Evolutionary conservation across 179 eudicot species (phyloP).

Genomic region (Corrigiola litoralis): DNA sequence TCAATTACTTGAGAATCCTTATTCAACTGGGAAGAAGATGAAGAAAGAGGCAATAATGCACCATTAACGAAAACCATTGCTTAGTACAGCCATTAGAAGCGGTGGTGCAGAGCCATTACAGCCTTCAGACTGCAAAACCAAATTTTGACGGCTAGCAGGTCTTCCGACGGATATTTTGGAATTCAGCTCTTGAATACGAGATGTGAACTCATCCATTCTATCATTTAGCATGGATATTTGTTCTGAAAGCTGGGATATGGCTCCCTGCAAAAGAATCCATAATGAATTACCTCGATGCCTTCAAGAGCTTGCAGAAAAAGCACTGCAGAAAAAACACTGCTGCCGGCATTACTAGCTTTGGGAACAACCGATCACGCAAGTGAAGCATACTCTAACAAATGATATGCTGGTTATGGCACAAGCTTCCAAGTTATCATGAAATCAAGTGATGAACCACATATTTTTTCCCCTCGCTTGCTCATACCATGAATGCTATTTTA

Average conservation of each 20-base stretch:
- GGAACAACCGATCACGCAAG: too few species aligned
- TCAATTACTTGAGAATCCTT: conserved; percentile 65
- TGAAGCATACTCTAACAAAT: too few species aligned
- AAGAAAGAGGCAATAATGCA: conserved; percentile 47
- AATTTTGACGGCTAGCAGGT: conserved; percentile 53
- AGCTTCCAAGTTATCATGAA: neutral
- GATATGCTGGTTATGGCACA: neutral
- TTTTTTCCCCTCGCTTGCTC: neutral
- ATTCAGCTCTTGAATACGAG: conserved; percentile 69
- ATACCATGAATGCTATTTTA: neutral
- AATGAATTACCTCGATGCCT: too few species aligned
- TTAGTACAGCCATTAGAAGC: conserved; percentile 68
- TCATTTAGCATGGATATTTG: conserved; percentile 75
- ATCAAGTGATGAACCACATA: neutral
- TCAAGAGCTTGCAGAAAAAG: too few species aligned
- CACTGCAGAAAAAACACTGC: too few species aligned
- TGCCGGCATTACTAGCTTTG: too few species aligned
- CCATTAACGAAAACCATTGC: conserved; percentile 68
- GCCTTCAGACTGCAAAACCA: conserved; percentile 50
- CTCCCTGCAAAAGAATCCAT: conserved; percentile 38
- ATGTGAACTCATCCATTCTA: conserved; percentile 77
- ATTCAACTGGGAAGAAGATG: conserved; percentile 64
- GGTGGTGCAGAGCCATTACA: conserved; percentile 76
- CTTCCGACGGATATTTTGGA: conserved; percentile 47
- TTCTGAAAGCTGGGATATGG: conserved; percentile 59